Conservation (phyloP, 371 early-diverging fungal species). For the Spraguea lophii region DNA sequence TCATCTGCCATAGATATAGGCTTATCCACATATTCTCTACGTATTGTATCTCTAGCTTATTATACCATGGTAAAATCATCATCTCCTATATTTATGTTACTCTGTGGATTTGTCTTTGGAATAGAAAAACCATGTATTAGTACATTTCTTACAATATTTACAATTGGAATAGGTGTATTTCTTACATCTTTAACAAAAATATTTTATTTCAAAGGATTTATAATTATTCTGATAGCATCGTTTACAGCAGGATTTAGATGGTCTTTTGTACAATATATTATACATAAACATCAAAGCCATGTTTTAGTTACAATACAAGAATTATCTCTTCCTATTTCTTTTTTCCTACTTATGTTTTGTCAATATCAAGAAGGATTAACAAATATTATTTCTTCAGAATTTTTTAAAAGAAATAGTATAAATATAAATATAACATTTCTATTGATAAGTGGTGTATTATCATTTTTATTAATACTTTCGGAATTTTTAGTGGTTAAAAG, state of each 20-base stretch:
- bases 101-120: slow-evolving; percentile 40
- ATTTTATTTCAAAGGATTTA: slow-evolving; percentile 14
- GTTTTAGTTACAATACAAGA: slow-evolving; percentile 30
- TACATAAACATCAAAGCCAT: slow-evolving; percentile 19
- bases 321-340: slow-evolving; percentile 35
- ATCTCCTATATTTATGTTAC: slow-evolving; percentile 44
- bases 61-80: slow-evolving; percentile 46
- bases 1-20: slow-evolving; percentile 39
- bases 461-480: slow-evolving; percentile 27
- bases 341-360: slow-evolving; percentile 29
- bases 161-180: slow-evolving; percentile 41
- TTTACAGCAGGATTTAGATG: slow-evolving; percentile 44
- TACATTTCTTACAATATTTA: slow-evolving; percentile 30
- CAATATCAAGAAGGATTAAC: slow-evolving; percentile 24
- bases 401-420: slow-evolving; percentile 13
- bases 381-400: slow-evolving; percentile 26
- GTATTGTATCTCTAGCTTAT: slow-evolving; percentile 38
- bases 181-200: slow-evolving; percentile 24
- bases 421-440: slow-evolving; percentile 24
- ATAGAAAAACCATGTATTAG: slow-evolving; percentile 32
- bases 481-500: slow-evolving; percentile 40
- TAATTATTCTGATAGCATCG: slow-evolving; percentile 23
- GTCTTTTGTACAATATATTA: slow-evolving; percentile 44
- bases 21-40: slow-evolving; percentile 34
- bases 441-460: slow-evolving; percentile 15